Evolutionary conservation across 495 filamentous ascomycete species (phyloP).

Genomic region (Xanthoparmelia taractica): DNA sequence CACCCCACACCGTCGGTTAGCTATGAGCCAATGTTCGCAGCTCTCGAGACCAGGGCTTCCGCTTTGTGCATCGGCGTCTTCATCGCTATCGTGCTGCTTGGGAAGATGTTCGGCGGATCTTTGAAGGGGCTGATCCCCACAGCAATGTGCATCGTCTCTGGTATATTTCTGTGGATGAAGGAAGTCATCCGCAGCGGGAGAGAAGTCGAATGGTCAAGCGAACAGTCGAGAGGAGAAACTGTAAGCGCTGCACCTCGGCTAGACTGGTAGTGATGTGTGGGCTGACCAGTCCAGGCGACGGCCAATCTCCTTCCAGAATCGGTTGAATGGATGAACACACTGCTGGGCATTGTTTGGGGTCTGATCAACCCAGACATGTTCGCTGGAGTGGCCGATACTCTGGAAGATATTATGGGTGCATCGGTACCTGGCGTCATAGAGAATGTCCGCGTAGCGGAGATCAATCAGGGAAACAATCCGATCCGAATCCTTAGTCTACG

Average conservation of each 20-base stretch:
- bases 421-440: constrained; percentile 83
- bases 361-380: constrained; percentile 94
- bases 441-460: constrained; percentile 92
- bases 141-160: constrained; percentile 57
- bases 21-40: constrained; percentile 75
- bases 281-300: constrained; percentile 45
- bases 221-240: constrained; percentile 73
- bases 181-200: constrained; percentile 73
- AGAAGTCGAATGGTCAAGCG: constrained; percentile 80
- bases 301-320: constrained; percentile 88
- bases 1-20: constrained; percentile 84
- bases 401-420: constrained; percentile 94
- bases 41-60: constrained; percentile 63
- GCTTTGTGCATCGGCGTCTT: constrained; percentile 61
- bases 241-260: constrained; percentile 39
- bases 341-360: constrained; percentile 75
- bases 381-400: constrained; percentile 57
- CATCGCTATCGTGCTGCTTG: constrained; percentile 64
- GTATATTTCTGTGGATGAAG: constrained; percentile 81
- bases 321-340: constrained; percentile 90
- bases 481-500: constrained; percentile 83
- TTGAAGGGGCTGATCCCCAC: constrained; percentile 69
- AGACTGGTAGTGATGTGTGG: not conserved
- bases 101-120: constrained; percentile 68
- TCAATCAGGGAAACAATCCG: constrained; percentile 86